Percentiles rank a stretch among this genome's conserved stretches.
These are phyloP conservation scores for Cynanchum wilfordii DNA, from an alignment of 257 asterid genomes.

Conservation along the genomic window DNA sequence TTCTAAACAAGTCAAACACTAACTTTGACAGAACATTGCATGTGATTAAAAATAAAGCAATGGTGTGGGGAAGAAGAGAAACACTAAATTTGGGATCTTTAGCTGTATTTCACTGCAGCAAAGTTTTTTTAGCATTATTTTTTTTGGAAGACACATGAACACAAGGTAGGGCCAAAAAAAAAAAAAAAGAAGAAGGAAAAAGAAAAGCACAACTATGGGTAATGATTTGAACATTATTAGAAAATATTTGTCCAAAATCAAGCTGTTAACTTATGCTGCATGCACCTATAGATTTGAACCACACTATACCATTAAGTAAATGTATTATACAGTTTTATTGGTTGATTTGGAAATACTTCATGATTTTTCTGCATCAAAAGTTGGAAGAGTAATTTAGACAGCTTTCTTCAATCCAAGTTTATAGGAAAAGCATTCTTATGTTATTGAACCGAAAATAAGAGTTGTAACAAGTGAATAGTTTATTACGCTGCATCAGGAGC, in stretches of 20 bases:
- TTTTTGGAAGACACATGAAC: no score
- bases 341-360: not conserved
- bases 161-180: no score
- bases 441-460: slow-evolving; percentile 2
- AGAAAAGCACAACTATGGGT: no score
- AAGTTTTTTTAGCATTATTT: not conserved
- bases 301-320: not conserved
- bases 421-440: not conserved
- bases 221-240: not conserved
- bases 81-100: slow-evolving; percentile 74
- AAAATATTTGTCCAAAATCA: not conserved
- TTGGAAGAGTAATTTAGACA: not conserved
- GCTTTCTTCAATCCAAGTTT: slow-evolving; percentile 3
- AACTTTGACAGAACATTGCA: not conserved
- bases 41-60: not conserved
- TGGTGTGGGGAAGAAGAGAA: not conserved
- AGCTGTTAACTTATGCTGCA: not conserved
- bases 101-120: slow-evolving; percentile 85
- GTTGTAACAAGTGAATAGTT: slow-evolving; percentile 8
- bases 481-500: slow-evolving; percentile 99
- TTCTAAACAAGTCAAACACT: not conserved
- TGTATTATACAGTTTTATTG: not conserved
- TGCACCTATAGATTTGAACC: not conserved
- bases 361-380: not conserved
- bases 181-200: not conserved